Base-by-base conservation (phyloP, 1,139 yeast genomes). In the Geotrichum citri-aurantii region DNA sequence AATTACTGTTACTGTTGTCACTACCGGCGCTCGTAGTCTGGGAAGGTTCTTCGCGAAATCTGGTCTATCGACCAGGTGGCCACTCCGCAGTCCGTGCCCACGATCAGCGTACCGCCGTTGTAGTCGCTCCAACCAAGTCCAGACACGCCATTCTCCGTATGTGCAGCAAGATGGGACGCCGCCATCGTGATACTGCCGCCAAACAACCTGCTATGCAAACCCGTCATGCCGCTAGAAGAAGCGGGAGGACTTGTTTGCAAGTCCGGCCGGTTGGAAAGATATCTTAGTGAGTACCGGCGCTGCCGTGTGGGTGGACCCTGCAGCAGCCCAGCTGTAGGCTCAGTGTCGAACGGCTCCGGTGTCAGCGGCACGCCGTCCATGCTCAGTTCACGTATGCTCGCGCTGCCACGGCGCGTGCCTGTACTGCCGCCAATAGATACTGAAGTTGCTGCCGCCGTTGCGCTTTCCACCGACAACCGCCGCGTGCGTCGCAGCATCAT, bases 21-120 rank as follows among this genome's bases (percentile, higher is more conserved):
- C 54, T 44, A 55, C 17, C 58, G 42, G 24, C 55, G 59, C 19
- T 60, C 57, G 23, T 65, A 69, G 26, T 65, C 61, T 1, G 71
- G 72, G 55, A 69, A 70, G 1, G 71, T 69, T 29, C 70, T 60
- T 29, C 73, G 60, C 11, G 69, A 61, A 62, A 69, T 63, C 27
- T 65, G 65, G 60, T 72, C 73, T 31, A 71, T 64, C 7, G 61
- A 59, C 75, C 74, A 71, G 19, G 67, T 63, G 2, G 71, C 72
- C 46, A 73, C 64, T 12, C 76, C 76, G 44, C 64, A 64, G 52
- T 71, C 73, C 31, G 73, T 70, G n/a, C 76, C 76, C 1, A 73
- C 72, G 11, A 71, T 67, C 42, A 73, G 61, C 44, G 68, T 63
- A 2, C 76, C 76, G 6, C 75, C 75, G n/a, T 71, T 68, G 48